Conservation (phyloP, 495 filamentous ascomycete genomes). For the Hypoxylon crocopeplum region DNA sequence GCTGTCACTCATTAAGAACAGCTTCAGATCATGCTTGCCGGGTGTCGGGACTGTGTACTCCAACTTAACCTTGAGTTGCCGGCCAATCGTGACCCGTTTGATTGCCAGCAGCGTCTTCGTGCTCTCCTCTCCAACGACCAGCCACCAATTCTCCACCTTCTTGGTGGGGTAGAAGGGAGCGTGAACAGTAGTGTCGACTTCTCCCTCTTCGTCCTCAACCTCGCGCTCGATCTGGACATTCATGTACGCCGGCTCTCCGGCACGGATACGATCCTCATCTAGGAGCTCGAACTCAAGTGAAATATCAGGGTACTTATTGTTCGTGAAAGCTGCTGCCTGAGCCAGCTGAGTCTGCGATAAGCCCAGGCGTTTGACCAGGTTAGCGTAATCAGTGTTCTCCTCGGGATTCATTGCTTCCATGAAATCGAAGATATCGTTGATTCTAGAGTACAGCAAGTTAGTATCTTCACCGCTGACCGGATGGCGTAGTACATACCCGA, state of each 20-base stretch:
- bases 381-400: conserved; percentile 80
- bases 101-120: conserved; percentile 87
- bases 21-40: conserved; percentile 85
- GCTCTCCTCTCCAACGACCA: conserved; percentile 90
- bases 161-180: conserved; percentile 91
- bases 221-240: conserved; percentile 88
- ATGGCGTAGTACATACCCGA: conserved; percentile 63
- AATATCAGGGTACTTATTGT: conserved; percentile 92
- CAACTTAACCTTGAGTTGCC: conserved; percentile 75
- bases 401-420: conserved; percentile 98
- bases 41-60: conserved; percentile 88
- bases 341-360: conserved; percentile 82
- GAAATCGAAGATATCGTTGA: conserved; percentile 95
- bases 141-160: conserved; percentile 98
- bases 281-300: conserved; percentile 88
- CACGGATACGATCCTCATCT: conserved; percentile 77
- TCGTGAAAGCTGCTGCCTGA: conserved; percentile 95
- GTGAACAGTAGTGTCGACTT: conserved; percentile 85
- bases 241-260: conserved; percentile 82
- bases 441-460: conserved; percentile 56
- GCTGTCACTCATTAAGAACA: conserved; percentile 97
- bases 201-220: conserved; percentile 69
- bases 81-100: conserved; percentile 89
- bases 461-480: conserved; percentile 20
- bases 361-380: conserved; percentile 75